Evolutionary conservation across 305 asterid species (phyloP).

Genomic region (Plantago rigida): DNA sequence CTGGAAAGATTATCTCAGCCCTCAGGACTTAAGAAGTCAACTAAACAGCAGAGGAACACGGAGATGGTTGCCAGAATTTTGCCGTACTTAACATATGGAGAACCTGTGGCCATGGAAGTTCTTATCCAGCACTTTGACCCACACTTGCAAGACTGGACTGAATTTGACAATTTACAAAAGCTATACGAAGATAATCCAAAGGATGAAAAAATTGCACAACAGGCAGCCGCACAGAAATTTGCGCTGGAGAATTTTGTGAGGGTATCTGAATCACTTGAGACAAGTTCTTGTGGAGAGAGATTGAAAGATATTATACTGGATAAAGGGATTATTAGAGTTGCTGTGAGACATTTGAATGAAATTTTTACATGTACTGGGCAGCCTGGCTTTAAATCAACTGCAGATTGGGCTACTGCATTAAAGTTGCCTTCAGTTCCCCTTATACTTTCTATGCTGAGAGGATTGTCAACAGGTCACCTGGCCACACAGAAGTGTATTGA

Average conservation of each 20-base stretch:
- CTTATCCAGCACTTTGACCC: conserved; percentile 95
- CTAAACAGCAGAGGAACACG: conserved; percentile 91
- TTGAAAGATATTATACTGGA: conserved; percentile 93
- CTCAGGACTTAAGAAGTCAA: conserved; percentile 77
- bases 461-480: conserved; percentile 89
- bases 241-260: conserved; percentile 94
- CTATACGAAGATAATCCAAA: conserved; percentile 58
- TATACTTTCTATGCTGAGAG: conserved; percentile 89
- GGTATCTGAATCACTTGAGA: conserved; percentile 88
- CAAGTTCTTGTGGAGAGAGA: conserved; percentile 98
- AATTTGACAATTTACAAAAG: conserved; percentile 72
- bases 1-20: conserved; percentile 94
- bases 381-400: conserved; percentile 64
- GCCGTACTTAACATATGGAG: conserved; percentile 98
- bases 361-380: conserved; percentile 64
- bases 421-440: conserved; percentile 84
- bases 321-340: conserved; percentile 74
- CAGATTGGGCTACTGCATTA: conserved; percentile 71
- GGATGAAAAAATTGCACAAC: conserved; percentile 67
- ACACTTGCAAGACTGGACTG: conserved; percentile 74
- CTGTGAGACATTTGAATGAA: conserved; percentile 73
- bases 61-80: conserved; percentile 99
- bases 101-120: conserved; percentile 94
- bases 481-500: conserved; percentile 80
- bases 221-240: conserved; percentile 72